Evolutionary conservation across 192 early-diverging fungal species (phyloP), one percentile per base, ranked within the genome.

Genomic region (Podila epicladia): DNA sequence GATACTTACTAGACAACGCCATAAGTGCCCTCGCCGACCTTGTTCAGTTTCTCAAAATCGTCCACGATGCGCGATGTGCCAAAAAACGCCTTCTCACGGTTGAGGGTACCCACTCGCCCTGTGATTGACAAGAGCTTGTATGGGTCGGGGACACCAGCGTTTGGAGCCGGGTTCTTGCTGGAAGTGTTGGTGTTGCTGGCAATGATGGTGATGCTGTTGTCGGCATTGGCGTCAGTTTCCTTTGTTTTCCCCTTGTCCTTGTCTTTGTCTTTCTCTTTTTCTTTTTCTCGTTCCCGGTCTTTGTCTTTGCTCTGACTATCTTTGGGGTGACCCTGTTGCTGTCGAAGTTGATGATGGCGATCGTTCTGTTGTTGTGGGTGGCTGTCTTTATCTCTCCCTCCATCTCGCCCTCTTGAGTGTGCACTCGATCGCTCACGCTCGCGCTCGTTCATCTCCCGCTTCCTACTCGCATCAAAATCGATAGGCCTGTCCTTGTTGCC

Each of bases 21-120:
- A 84, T 97, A 97, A 12, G 95, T 97, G 38, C 96, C 95, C 76
- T 97, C 95, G 50, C 96, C 96, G 22, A 97, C 85, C 31, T 95
- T 87, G 79, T 94, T 95, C 9, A 97, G 78, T 82, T 96, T 96
- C 73, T 97, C 92, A 85, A 94, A 98, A 29, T 90, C 87, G 48
- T 96, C 93, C 2, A 98, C 95, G 61, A 87, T 86, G n/a, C 92
- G 87, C 66, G 95, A 97, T 51, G 83, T 79, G 6, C 91, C 91
- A 58, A 86, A 85, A 62, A 92, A 92, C 4, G 89, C 79, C 33
- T 62, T 83, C 17, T 84, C 59, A 22, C 70, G 77, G 1, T 66
- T 73, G 57, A 80, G 57, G 31, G 38, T 64, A 33, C 77, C 77
- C 65, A 65, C 60, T 13, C 70, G 70, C 26, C 77, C 77, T n/a